These are phyloP conservation scores for Neurospora sp. DNA, from an alignment of 2,329 filamentous ascomycete genomes.

Conservation along the genomic window DNA sequence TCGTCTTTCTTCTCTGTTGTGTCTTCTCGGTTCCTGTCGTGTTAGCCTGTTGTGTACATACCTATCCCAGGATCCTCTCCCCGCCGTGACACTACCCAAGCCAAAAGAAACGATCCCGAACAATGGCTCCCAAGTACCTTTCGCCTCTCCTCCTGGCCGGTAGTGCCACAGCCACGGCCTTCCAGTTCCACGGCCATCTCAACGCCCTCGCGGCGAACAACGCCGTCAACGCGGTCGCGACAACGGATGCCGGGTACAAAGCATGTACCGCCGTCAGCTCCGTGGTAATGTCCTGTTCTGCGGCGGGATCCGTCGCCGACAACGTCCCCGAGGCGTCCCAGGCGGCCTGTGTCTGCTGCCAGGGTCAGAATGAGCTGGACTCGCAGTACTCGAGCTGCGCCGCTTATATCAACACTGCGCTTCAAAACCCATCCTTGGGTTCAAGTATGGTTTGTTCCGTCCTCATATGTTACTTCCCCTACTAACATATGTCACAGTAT, in stretches of 20 bases:
- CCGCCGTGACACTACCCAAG: neutral
- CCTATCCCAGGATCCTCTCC: neutral
- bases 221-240: conserved; percentile 4
- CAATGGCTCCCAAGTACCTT: conserved; percentile 8
- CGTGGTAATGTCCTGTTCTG: conserved; percentile 10
- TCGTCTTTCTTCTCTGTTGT: neutral
- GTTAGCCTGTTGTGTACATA: neutral
- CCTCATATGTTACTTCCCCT: neutral
- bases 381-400: conserved; percentile 17
- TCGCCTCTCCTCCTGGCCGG: conserved; percentile 7
- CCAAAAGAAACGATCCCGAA: neutral
- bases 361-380: conserved; percentile 4
- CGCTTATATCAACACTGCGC: conserved; percentile 13
- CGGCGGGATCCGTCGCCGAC: conserved; percentile 8
- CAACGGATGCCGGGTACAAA: conserved; percentile 3
- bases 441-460: neutral
- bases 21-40: neutral
- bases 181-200: conserved; percentile 7
- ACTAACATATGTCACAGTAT: neutral
- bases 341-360: conserved; percentile 19
- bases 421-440: neutral
- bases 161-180: conserved; percentile 4
- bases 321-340: conserved; percentile 3
- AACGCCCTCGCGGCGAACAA: conserved; percentile 2
- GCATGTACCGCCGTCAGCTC: conserved; percentile 12